A percentile compares a stretch with the other conserved stretches of the same genome.
phyloP scores from a whole-genome alignment of 805 yeast genomes.

The Saccharomycopsis malanga region DNA sequence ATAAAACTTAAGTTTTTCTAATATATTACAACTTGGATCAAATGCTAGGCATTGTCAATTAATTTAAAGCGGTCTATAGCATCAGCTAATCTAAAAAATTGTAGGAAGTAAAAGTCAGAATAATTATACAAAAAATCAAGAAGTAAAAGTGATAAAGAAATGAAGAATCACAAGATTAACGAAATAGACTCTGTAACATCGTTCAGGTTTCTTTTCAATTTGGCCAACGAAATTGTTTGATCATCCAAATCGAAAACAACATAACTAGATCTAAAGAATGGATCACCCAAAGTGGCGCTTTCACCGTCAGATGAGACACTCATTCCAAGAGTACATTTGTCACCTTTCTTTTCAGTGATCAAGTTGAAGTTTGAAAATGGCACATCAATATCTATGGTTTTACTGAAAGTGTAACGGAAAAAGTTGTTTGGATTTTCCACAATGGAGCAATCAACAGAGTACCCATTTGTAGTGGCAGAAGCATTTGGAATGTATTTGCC shows the following conservation, averaged over 20 bases:
- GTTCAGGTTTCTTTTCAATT: too few relatives aligned
- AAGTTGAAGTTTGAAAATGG: conserved; percentile 16
- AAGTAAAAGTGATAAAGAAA: too few relatives aligned
- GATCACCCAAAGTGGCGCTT: conserved; percentile 43
- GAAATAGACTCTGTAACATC: too few relatives aligned
- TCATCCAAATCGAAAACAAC: conserved; percentile 48
- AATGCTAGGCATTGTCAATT: too few relatives aligned
- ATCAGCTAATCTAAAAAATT: too few relatives aligned
- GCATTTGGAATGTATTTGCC: conserved; percentile 5
- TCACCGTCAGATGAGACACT: conserved; percentile 18
- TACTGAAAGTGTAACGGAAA: conserved; percentile 12
- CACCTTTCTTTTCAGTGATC: conserved; percentile 1
- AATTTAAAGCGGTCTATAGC: too few relatives aligned
- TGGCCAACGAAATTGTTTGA: conserved; percentile 38
- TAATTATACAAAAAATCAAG: too few relatives aligned
- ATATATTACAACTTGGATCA: too few relatives aligned
- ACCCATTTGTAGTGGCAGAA: conserved; percentile 7
- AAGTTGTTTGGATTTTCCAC: conserved; percentile 13
- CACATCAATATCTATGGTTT: conserved; percentile 14
- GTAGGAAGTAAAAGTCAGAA: too few relatives aligned
- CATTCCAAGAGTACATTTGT: conserved; percentile 11
- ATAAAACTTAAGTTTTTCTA: too few relatives aligned
- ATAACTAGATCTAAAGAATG: conserved; percentile 45
- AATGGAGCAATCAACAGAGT: conserved; percentile 10
- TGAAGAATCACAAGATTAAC: too few relatives aligned